Evolutionary conservation across 176 grass and related monocot genomes (phyloP).

Genomic region (Otatea glauca): DNA sequence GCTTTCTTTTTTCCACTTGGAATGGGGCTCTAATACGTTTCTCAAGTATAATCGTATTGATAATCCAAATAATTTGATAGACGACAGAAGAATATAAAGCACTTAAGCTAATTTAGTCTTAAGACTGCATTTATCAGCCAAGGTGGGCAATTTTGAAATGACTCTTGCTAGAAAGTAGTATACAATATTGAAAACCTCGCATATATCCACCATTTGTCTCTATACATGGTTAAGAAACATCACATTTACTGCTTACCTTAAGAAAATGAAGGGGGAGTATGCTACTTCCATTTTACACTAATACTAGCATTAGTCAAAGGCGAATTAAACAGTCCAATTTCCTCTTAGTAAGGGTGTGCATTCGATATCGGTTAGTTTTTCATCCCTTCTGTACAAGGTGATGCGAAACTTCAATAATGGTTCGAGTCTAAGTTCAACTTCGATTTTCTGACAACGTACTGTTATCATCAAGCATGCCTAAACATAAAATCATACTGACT

Average conservation of each 20-base stretch:
- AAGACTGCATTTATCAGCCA: conserved; percentile 15
- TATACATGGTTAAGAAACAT: background rate
- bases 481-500: conserved; percentile 10
- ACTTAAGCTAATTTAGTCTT: conserved; percentile 14
- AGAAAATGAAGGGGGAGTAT: conserved; percentile 12
- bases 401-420: background rate
- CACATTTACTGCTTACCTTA: background rate
- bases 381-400: background rate
- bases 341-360: background rate
- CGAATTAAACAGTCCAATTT: background rate
- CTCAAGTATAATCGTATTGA: background rate
- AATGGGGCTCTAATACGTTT: conserved; percentile 10
- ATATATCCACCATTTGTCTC: background rate
- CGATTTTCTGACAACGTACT: background rate
- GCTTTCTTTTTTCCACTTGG: background rate
- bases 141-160: background rate
- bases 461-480: background rate
- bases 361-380: background rate
- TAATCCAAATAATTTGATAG: background rate
- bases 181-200: background rate
- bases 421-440: background rate
- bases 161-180: background rate
- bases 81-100: background rate
- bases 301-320: background rate
- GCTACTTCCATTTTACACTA: background rate